Base-by-base conservation (phyloP, 495 filamentous ascomycete genomes). In the Monascus purpureus region DNA sequence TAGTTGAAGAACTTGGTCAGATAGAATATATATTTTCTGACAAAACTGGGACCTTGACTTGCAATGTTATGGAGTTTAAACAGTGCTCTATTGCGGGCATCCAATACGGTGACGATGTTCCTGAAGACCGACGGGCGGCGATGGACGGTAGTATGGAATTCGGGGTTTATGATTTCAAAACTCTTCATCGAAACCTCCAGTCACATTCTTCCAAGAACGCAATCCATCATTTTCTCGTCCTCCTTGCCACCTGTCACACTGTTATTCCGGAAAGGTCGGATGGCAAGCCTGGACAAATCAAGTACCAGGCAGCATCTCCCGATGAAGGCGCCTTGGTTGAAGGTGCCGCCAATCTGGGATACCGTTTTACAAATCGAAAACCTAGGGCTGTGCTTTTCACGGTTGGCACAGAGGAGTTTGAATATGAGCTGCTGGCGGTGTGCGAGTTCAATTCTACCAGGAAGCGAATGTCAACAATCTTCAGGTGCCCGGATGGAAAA, bases 21-120 rank as follows among this genome's bases (percentile, higher is more conserved):
- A 90, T 99, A 36, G 90, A 95, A 45, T 99, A 90, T 47, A 88
- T 96, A 31, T 99, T 99, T 54, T 94, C 86, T 2, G 92, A 99
- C 57, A 97, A 99, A 63, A 99, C 92, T 5, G 92, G 92, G 20
- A 99, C 92, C n/a, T 59, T 99, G 44, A 99, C 92, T 16, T 93
- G 87, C 60, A 99, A 99, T 53, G 75, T 80, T 72, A 99, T 99
- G 92, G 92, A 96, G 54, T 99, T 95, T 53, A 85, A 83, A 52
- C 83, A 94, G 53, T 90, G 81, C 41, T 78, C 80, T 2, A 95
- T 99, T 45, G 81, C 72, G 12, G 92, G 92, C 16, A 76, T 96
- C 36, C 85, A 92, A 55, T 99, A 99, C 47, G 81, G 81, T 6
- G 86, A 90, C 34, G 86, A 90, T 29, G 76, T 95, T 15, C 77